Evolutionary conservation across 306 rosid genomes (phyloP), one percentile per base, ranked within the genome.

Genomic region (Quercus suber): DNA sequence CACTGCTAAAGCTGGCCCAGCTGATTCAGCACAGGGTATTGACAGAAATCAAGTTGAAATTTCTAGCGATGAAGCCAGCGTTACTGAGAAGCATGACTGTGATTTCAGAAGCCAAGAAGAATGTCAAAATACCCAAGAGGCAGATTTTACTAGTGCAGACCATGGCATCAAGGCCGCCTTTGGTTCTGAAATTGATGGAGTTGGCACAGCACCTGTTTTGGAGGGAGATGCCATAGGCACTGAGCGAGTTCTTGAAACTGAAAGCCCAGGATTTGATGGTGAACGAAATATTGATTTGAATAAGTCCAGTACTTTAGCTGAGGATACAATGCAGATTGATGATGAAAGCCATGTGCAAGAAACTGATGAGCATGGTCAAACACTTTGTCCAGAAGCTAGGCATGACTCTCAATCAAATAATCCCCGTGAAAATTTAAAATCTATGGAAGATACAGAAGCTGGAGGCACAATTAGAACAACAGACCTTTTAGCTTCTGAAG

Each of bases 401-500:
- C 82, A 53, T 76, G 88, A 81, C 64, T 85, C 89, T 2, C 91
- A 76, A 82, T 84, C 88, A 30, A 83, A 87, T 83, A 82, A 74
- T 81, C 91, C 71, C 45, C 30, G 14, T 18, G 92, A 88, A 64
- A 84, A 82, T 79, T 74, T 79, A 55, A 88, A 85, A 64, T 81
- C 73, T 60, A 51, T 84, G 52, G 97, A 89, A 83, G 98, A 88
- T 78, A 82, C 97, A 1, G 91, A 89, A 84, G 86, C 81, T 63
- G 92, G 84, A 6, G 89, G 87, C 78, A 59, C 88, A 55, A 82
- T 92, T 79, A 82, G 90, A 84, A 91, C 97, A 0, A 83, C 79
- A 15, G 97, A 92, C 87, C 99, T 95, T 86, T 71, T 92, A 81
- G 75, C 99, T 78, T 95, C 97, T 49, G 99, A 95, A 90, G 92